A percentile compares a stretch with the other conserved stretches of the same genome.
Conservation (phyloP, 805 yeast genomes). For the Kodamaea hsintzibuensis region DNA sequence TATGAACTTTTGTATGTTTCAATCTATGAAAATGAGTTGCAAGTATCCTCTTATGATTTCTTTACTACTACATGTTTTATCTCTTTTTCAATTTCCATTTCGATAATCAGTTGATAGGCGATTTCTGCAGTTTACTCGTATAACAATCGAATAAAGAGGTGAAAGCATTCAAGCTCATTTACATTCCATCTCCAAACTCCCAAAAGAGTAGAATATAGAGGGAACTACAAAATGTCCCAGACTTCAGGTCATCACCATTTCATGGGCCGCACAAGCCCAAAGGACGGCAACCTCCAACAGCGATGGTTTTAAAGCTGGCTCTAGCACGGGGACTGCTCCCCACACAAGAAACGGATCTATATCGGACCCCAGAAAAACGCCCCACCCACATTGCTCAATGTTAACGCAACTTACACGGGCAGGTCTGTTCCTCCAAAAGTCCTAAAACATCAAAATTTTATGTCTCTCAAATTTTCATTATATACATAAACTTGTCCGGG, state of each 20-base stretch:
- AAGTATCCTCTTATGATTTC: too few species aligned
- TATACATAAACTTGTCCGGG: slow-evolving; percentile 5
- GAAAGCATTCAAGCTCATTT: too few species aligned
- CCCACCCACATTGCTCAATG: slow-evolving; percentile 1
- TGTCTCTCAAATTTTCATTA: background rate
- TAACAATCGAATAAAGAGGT: too few species aligned
- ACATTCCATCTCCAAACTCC: background rate
- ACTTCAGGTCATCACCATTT: slow-evolving; percentile 24
- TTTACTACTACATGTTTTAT: too few species aligned
- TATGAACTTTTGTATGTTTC: too few species aligned
- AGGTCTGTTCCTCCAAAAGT: background rate
- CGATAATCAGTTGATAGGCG: too few species aligned
- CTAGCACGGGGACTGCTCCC: slow-evolving; percentile 15
- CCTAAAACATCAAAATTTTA: slow-evolving; percentile 1
- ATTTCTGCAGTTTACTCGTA: too few species aligned
- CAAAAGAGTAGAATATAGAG: background rate
- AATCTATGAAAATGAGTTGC: too few species aligned
- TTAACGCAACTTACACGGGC: background rate
- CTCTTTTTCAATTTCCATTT: too few species aligned
- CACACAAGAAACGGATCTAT: slow-evolving; percentile 17
- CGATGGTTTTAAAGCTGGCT: slow-evolving; percentile 96
- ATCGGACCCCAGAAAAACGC: slow-evolving; percentile 18
- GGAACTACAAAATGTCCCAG: slow-evolving; percentile 16
- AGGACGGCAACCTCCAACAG: slow-evolving; percentile 87
- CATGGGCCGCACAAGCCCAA: slow-evolving; percentile 28